Base-by-base conservation (phyloP, 2,329 filamentous ascomycete species). In the Aureobasidium subglaciale region DNA sequence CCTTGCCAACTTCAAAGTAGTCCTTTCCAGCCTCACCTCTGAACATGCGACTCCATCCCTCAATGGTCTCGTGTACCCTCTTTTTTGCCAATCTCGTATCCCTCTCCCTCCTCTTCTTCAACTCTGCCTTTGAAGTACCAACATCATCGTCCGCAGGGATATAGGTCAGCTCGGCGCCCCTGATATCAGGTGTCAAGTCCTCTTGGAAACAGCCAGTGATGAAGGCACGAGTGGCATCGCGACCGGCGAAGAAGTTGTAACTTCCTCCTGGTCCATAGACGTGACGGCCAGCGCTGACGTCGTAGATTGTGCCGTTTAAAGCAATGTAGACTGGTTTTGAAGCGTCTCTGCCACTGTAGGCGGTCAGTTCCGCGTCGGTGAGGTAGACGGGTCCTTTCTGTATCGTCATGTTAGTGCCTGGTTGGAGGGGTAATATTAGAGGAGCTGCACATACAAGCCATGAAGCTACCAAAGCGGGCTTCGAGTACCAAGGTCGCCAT, bases 121-220 rank as follows among this genome's bases (percentile, higher is more conserved):
- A 65, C 62, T 72, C 60, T 13, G 59, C 66, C n/a, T 62, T 67
- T 5, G 43, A 64, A 40, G 70, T 45, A 34, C 35, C 62, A 56
- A 62, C 63, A 13, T 63, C 60, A 34, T 65, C 63, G 24, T 87
- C 78, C 8, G 92, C 68, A 0, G 83, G 81, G 2, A 85, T 70
- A 72, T 83, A 97, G 81, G 95, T 93, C 60, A 85, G 80, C 73
- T 97, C 93, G 4, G 89, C 86, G 42, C 93, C 93, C 59, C 88
- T 82, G 69, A 96, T 74, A 73, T 99, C 93, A 3, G 87, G 79
- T 2, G 85, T 93, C 29, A 85, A 77, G 75, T 99, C 93, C 60
- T 90, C 86, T 35, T 82, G 75, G 74, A 99, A 99, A 71, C 93
- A 99, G 16, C 89, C 90, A 2, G 93, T 97, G 18, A 99, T 84